phyloP scores from a whole-genome alignment of 495 filamentous ascomycete species.

The Daldinia decipiens region DNA sequence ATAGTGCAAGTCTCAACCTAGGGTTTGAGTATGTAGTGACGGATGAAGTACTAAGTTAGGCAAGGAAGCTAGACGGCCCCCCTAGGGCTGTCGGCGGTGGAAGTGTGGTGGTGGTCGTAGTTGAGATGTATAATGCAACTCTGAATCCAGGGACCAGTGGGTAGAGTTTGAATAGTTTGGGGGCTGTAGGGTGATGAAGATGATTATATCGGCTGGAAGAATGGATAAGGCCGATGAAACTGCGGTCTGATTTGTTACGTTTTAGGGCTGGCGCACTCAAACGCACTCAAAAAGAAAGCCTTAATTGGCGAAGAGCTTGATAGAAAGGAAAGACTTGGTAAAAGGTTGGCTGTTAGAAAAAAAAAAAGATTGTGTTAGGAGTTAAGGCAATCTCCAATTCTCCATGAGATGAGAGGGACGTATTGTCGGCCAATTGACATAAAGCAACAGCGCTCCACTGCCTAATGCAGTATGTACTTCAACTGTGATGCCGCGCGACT shows the following conservation, averaged over 20 bases:
- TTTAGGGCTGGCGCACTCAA: slow-evolving; percentile 26
- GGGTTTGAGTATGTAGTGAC: not conserved
- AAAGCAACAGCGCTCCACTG: slow-evolving; percentile 12
- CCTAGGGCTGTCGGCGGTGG: slow-evolving; percentile 1
- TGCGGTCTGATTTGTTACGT: slow-evolving; percentile 16
- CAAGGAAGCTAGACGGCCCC: not conserved
- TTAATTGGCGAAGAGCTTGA: slow-evolving; percentile 7
- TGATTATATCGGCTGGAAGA: slow-evolving; percentile 14
- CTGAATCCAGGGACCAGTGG: slow-evolving; percentile 4
- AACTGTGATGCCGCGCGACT: slow-evolving; percentile 17
- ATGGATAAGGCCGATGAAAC: slow-evolving; percentile 22
- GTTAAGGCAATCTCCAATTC: slow-evolving; percentile 27
- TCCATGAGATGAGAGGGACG: slow-evolving; percentile 3
- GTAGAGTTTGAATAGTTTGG: slow-evolving; percentile 17
- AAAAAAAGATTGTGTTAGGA: slow-evolving; percentile 7
- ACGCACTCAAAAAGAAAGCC: slow-evolving; percentile 2
- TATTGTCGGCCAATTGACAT: slow-evolving; percentile 4
- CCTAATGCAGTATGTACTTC: slow-evolving; percentile 12
- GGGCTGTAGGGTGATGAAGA: slow-evolving; percentile 34
- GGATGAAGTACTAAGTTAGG: slow-evolving; percentile 1
- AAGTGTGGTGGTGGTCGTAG: slow-evolving; percentile 2
- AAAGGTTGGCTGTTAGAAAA: slow-evolving; percentile 6
- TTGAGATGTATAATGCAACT: slow-evolving; percentile 20
- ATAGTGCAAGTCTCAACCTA: slow-evolving; percentile 11
- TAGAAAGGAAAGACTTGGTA: not conserved